Base-by-base conservation (phyloP, 768 basidiomycete species). In the Candolleomyces aberdarensis region DNA sequence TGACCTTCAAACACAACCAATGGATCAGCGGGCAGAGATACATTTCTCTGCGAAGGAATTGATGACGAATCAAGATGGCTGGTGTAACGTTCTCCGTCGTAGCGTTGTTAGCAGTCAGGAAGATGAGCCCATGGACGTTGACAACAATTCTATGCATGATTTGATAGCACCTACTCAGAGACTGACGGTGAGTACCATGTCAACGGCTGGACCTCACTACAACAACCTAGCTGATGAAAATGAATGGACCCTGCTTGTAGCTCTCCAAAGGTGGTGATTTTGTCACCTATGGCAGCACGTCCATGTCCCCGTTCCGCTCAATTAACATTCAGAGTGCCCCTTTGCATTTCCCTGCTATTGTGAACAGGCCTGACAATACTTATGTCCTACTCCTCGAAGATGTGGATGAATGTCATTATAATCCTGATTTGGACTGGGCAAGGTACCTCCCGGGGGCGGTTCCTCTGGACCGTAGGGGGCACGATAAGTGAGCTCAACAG, bases 341-440 rank as follows among this genome's bases (percentile, higher is more conserved):
- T 29, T 76, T 77, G 19, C 75, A 79, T 10, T 77, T 80, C 59
- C 77, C 76, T 15, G 72, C 74, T 22, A 71, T 78, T 19, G 68
- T 69, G 22, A 71, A 76, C 31, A 71, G 78, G 49, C 71, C 77
- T 10, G 62, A 75, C 9, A 75, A 70, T 14, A 72, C 72, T 1
- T 81, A 82, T 58, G 72, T 77, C 2, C 70, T 83, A 2, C 67
- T 79, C 22, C 72, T 80, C 7, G 76, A 81, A 3, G 77, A 75
- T 10, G 71, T 69, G 9, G 73, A 78, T 39, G 71, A 74, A 41
- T 67, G 64, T 20, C 64, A 75, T 50, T 79, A 75, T 64, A 76
- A 81, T 62, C 80, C 78, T 6, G 71, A 78, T 64, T 79, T 83
- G 41, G 80, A 82, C 53, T 83, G 81, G 81, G 77, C 79, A 3